phyloP scores from a whole-genome alignment of 495 filamentous ascomycete genomes.

The Tricharina praecox region DNA sequence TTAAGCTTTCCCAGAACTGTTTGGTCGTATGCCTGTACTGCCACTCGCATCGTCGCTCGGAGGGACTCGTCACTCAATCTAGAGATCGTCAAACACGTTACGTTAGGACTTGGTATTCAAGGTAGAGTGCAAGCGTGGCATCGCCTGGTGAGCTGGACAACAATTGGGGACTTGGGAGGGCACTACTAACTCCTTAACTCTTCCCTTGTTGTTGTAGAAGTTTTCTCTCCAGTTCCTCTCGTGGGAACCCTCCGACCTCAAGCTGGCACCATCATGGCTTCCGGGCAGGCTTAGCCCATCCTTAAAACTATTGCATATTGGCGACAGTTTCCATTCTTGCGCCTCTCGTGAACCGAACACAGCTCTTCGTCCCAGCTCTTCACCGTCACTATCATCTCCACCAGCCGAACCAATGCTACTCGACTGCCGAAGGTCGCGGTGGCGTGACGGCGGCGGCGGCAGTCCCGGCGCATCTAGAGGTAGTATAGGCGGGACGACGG shows the following conservation, averaged over 20 bases:
- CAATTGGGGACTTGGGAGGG: too few relatives aligned
- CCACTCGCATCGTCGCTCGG: slow-evolving; percentile 15
- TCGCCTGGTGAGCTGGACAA: too few relatives aligned
- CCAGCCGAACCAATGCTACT: not conserved
- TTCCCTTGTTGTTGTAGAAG: slow-evolving; percentile 6
- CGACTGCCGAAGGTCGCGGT: not conserved
- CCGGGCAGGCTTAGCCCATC: not conserved
- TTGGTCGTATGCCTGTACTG: slow-evolving; percentile 19
- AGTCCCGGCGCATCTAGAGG: slow-evolving; percentile 16
- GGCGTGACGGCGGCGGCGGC: not conserved
- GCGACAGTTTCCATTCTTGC: slow-evolving; percentile 1
- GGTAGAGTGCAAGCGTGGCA: too few relatives aligned
- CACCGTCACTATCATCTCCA: slow-evolving; percentile 2
- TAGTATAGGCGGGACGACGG: slow-evolving; percentile 22
- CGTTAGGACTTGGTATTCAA: too few relatives aligned
- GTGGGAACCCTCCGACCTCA: slow-evolving; percentile 4
- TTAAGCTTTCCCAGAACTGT: slow-evolving; percentile 23
- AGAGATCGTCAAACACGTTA: too few relatives aligned
- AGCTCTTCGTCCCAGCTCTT: not conserved
- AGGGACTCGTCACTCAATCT: slow-evolving; percentile 19
- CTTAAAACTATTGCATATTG: slow-evolving; percentile 1
- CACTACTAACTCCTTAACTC: too few relatives aligned
- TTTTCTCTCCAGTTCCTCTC: slow-evolving; percentile 1
- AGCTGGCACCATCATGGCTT: slow-evolving; percentile 1
- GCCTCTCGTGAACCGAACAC: not conserved